phyloP scores from a whole-genome alignment of 768 basidiomycete genomes.

The Amylocystis lapponica region DNA sequence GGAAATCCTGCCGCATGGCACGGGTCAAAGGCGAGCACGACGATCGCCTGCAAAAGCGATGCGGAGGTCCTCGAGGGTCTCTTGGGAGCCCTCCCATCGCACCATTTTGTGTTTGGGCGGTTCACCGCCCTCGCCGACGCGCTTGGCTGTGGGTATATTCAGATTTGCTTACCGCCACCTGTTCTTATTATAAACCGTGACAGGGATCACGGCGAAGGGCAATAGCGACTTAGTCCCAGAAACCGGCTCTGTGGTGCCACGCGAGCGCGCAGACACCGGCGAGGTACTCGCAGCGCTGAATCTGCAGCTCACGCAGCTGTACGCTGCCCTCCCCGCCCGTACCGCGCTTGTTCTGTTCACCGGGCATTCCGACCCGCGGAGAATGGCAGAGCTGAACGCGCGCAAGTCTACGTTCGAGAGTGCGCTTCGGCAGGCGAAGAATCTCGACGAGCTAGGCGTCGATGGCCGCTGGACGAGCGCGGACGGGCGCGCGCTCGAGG shows the following conservation, averaged over 20 bases:
- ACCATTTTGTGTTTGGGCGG: constrained; percentile 82
- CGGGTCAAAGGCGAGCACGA: constrained; percentile 74
- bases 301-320: constrained; percentile 51
- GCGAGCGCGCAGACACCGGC: constrained; percentile 9
- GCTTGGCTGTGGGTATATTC: constrained; percentile 63
- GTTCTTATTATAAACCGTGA: background rate
- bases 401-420: constrained; percentile 70
- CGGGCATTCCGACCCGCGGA: constrained; percentile 83
- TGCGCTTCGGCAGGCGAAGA: constrained; percentile 50
- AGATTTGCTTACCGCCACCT: background rate
- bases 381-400: constrained; percentile 67
- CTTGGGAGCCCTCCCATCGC: constrained; percentile 48
- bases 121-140: constrained; percentile 77
- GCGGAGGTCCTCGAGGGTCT: constrained; percentile 73
- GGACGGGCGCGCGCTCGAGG: constrained; percentile 77
- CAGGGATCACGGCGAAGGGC: constrained; percentile 61
- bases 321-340: constrained; percentile 64
- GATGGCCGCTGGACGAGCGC: constrained; percentile 68
- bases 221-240: constrained; percentile 28
- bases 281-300: constrained; percentile 46
- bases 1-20: constrained; percentile 83
- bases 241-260: no score
- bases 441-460: constrained; percentile 45
- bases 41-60: constrained; percentile 70
- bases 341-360: constrained; percentile 84